Evolutionary conservation across 768 basidiomycete species (phyloP).

Genomic region (Imleria badia): DNA sequence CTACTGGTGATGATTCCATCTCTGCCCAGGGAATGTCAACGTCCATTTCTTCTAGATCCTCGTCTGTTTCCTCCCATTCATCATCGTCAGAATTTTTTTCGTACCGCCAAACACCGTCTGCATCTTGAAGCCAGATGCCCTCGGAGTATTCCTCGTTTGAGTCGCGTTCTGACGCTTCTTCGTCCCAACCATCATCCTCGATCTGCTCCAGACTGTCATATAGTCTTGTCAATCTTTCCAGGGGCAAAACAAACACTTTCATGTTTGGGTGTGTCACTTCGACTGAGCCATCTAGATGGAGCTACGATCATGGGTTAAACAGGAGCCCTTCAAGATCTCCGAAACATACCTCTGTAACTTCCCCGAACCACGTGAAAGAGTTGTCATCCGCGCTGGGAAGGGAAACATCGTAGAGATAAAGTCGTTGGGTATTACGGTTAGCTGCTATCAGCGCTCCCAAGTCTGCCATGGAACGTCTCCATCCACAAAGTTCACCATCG

Average conservation of each 20-base stretch:
- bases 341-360: slow-evolving; percentile 67
- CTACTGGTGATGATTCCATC: slow-evolving; percentile 18
- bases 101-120: slow-evolving; percentile 35
- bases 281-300: slow-evolving; percentile 72
- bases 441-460: slow-evolving; percentile 59
- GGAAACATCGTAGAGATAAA: slow-evolving; percentile 42
- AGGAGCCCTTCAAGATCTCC: slow-evolving; percentile 4
- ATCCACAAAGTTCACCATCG: slow-evolving; percentile 58
- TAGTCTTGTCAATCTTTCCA: slow-evolving; percentile 70
- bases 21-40: slow-evolving; percentile 33
- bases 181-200: slow-evolving; percentile 64
- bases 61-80: slow-evolving; percentile 41
- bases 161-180: slow-evolving; percentile 31
- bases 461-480: slow-evolving; percentile 72
- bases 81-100: slow-evolving; percentile 33
- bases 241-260: slow-evolving; percentile 47
- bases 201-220: slow-evolving; percentile 82
- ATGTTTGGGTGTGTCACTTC: slow-evolving; percentile 71
- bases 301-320: slow-evolving; percentile 39
- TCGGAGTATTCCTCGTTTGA: slow-evolving; percentile 45
- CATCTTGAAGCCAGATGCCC: slow-evolving; percentile 44
- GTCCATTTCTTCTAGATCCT: slow-evolving; percentile 39
- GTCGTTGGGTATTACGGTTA: slow-evolving; percentile 39
- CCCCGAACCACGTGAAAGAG: slow-evolving; percentile 77
- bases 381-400: slow-evolving; percentile 41